Percentiles rank a stretch among this genome's conserved stretches.
Evolutionary conservation across 352 stramenopile genomes (phyloP).

Genomic region (Globisporangium takayamanum): DNA sequence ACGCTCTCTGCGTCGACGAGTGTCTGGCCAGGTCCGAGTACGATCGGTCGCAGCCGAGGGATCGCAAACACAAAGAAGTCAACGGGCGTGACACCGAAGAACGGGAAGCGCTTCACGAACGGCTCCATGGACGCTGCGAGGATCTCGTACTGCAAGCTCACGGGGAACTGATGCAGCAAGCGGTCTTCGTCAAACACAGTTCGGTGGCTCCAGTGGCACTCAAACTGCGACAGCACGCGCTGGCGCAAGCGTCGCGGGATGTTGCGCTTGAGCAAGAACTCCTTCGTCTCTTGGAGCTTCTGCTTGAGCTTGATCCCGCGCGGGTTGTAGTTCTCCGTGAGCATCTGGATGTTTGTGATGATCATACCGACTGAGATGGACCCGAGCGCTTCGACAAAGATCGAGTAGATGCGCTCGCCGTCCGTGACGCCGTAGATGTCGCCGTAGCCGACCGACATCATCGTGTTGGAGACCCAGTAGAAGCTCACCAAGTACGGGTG

Average conservation of each 20-base stretch:
- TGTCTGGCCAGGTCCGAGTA: slow-evolving; percentile 46
- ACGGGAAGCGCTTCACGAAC: slow-evolving; percentile 71
- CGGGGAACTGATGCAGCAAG: slow-evolving; percentile 58
- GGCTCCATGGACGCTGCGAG: slow-evolving; percentile 66
- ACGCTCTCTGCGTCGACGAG: slow-evolving; percentile 75
- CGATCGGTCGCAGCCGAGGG: slow-evolving; percentile 51
- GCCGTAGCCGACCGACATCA: slow-evolving; percentile 92
- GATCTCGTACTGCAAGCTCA: slow-evolving; percentile 75
- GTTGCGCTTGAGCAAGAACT: slow-evolving; percentile 64
- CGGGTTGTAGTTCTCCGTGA: slow-evolving; percentile 90
- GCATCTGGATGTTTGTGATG: slow-evolving; percentile 90
- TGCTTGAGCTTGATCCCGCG: slow-evolving; percentile 61
- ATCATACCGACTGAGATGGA: slow-evolving; percentile 89
- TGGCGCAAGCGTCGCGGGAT: slow-evolving; percentile 61
- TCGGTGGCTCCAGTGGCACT: slow-evolving; percentile 70
- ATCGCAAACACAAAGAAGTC: slow-evolving; percentile 73
- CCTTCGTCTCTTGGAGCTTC: slow-evolving; percentile 74
- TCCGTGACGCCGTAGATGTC: slow-evolving; percentile 85
- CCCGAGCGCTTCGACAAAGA: slow-evolving; percentile 77
- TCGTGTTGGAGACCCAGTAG: slow-evolving; percentile 91
- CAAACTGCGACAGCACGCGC: slow-evolving; percentile 71
- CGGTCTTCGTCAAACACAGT: slow-evolving; percentile 72
- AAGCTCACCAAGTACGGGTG: slow-evolving; percentile 86
- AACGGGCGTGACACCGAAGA: slow-evolving; percentile 67
- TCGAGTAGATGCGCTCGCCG: slow-evolving; percentile 75